phyloP scores from a whole-genome alignment of 2,329 filamentous ascomycete species.

The Thyridium curvatum region DNA sequence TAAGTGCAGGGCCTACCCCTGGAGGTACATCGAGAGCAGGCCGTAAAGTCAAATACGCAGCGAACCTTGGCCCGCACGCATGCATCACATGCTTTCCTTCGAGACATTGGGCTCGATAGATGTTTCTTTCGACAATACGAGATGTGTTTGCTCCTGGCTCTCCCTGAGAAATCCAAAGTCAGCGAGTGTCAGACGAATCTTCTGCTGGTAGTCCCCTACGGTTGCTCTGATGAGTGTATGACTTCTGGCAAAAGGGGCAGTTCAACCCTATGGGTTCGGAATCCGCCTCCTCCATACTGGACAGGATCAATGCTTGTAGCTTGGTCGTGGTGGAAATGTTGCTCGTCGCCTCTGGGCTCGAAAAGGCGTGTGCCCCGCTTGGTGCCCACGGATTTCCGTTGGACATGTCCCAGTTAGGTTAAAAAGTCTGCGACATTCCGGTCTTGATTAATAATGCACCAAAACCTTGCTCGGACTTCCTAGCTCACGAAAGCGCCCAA shows the following conservation, averaged over 20 bases:
- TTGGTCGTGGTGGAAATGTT: background rate
- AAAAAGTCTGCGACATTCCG: too few relatives aligned
- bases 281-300: conserved; percentile 2
- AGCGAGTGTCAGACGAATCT: conserved; percentile 1
- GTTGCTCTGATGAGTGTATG: conserved; percentile 1
- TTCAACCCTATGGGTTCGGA: background rate
- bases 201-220: background rate
- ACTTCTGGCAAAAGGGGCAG: conserved; percentile 3
- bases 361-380: conserved; percentile 1
- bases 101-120: conserved; percentile 1
- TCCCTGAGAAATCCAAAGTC: conserved; percentile 1
- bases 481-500: too few relatives aligned
- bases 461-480: background rate
- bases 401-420: too few relatives aligned
- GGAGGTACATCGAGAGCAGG: conserved; percentile 5
- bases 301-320: background rate
- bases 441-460: conserved; percentile 3
- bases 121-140: conserved; percentile 7
- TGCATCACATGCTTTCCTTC: conserved; percentile 6
- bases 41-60: conserved; percentile 2
- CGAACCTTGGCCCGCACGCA: conserved; percentile 6
- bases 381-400: conserved; percentile 4
- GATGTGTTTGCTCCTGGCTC: conserved; percentile 5
- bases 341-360: conserved; percentile 1
- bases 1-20: conserved; percentile 3